These are phyloP conservation scores for Penicillium sp. DNA, from an alignment of 2,329 filamentous ascomycete genomes.

Conservation along the genomic window DNA sequence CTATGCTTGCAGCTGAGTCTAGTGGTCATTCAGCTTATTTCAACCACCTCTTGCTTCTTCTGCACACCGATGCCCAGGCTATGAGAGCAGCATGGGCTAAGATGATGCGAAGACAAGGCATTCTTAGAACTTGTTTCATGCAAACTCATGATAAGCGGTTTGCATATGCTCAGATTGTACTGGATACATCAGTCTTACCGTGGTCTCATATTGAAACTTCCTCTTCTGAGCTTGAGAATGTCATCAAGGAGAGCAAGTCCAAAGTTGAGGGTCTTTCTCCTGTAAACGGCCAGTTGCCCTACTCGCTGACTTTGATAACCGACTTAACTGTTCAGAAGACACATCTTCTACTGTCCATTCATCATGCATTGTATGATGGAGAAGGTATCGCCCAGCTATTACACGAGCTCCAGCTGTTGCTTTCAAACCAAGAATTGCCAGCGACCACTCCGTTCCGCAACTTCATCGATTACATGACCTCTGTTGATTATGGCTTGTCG, in stretches of 20 bases:
- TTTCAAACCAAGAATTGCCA: conserved; percentile 49
- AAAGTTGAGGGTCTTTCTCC: conserved; percentile 18
- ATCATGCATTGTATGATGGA: conserved; percentile 86
- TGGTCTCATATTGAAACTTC: conserved; percentile 50
- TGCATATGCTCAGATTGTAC: conserved; percentile 70
- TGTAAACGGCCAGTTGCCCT: conserved; percentile 28
- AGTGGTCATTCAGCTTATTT: conserved; percentile 58
- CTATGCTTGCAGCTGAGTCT: conserved; percentile 68
- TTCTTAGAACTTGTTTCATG: conserved; percentile 73
- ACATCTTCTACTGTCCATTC: conserved; percentile 53
- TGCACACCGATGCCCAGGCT: conserved; percentile 50
- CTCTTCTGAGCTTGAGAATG: conserved; percentile 28
- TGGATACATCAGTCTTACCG: conserved; percentile 48
- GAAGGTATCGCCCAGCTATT: conserved; percentile 69
- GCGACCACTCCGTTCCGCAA: conserved; percentile 55
- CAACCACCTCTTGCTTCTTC: conserved; percentile 66
- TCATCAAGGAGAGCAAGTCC: conserved; percentile 47
- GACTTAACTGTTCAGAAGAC: conserved; percentile 8
- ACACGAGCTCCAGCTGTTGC: conserved; percentile 64
- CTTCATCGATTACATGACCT: conserved; percentile 62
- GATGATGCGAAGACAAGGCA: conserved; percentile 66
- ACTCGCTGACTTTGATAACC: conserved; percentile 26
- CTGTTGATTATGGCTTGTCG: conserved; percentile 47
- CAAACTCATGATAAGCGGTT: conserved; percentile 59
- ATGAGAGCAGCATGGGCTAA: conserved; percentile 61